Conservation (phyloP, 1,139 yeast species). For the Hyphopichia khmerensis region DNA sequence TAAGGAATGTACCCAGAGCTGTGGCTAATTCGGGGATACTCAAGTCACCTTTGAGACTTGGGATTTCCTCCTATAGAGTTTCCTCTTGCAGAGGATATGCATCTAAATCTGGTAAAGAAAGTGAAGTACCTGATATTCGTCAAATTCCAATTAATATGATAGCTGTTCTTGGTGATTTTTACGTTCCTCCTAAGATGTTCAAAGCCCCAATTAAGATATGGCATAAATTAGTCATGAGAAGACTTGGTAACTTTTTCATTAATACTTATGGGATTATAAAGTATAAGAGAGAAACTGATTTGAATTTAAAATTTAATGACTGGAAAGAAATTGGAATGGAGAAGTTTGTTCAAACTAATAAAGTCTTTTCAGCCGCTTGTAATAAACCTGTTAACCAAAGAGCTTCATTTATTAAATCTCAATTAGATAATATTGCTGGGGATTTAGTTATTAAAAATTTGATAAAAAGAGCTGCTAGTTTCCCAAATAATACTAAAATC, state of each 20-base stretch:
- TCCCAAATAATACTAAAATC: slow-evolving; percentile 61
- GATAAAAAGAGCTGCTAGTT: slow-evolving; percentile 26
- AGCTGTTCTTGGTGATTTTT: slow-evolving; percentile 46
- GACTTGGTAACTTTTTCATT: slow-evolving; percentile 41
- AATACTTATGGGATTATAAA: slow-evolving; percentile 45
- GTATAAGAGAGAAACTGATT: slow-evolving; percentile 41
- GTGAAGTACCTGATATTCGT: slow-evolving; percentile 27
- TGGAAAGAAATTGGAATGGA: slow-evolving; percentile 49
- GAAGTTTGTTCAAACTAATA: slow-evolving; percentile 40
- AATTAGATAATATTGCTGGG: slow-evolving; percentile 35
- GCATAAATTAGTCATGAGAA: slow-evolving; percentile 37
- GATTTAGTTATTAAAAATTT: slow-evolving; percentile 32
- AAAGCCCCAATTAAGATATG: slow-evolving; percentile 35
- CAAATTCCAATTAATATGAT: slow-evolving; percentile 40
- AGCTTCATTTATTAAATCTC: slow-evolving; percentile 26
- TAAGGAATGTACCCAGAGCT: slow-evolving; percentile 1
- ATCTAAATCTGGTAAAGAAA: slow-evolving; percentile 12
- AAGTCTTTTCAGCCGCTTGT: slow-evolving; percentile 45
- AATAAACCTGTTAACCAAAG: slow-evolving; percentile 27
- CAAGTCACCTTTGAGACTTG: not conserved
- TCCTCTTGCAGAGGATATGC: slow-evolving; percentile 3
- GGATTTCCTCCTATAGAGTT: not conserved
- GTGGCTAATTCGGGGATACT: not conserved
- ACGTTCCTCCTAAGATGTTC: slow-evolving; percentile 39
- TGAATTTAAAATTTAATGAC: slow-evolving; percentile 36